These are phyloP conservation scores for Ananas comosus DNA, from an alignment of 176 grass and related monocot species.

Conservation along the genomic window DNA sequence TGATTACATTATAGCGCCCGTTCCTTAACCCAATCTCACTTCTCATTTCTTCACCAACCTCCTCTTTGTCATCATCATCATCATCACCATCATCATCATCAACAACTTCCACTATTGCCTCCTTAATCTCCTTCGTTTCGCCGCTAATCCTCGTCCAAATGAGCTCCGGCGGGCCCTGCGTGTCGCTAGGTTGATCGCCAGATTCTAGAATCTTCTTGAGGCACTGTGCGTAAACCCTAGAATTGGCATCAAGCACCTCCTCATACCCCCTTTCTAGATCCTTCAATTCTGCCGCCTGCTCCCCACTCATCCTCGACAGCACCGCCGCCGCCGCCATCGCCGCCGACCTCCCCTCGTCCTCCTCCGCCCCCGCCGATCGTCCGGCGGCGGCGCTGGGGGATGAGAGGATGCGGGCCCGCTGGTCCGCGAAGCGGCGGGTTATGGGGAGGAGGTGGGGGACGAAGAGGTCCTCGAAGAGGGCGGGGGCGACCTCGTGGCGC, in stretches of 20 bases:
- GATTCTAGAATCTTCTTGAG: conserved; percentile 41
- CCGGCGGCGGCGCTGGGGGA: neutral
- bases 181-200: neutral
- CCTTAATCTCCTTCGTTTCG: neutral
- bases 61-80: neutral
- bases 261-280: conserved; percentile 47
- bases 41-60: conserved; percentile 7
- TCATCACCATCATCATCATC: neutral
- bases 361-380: too few species aligned
- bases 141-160: neutral
- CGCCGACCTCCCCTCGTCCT: conserved; percentile 20
- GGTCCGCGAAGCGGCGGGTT: conserved; percentile 46
- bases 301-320: conserved; percentile 48
- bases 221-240: conserved; percentile 37
- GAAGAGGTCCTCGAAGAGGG: conserved; percentile 58
- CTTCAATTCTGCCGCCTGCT: conserved; percentile 48
- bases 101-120: conserved; percentile 19
- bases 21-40: conserved; percentile 26
- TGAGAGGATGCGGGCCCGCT: conserved; percentile 29
- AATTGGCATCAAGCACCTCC: conserved; percentile 47
- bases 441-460: conserved; percentile 46
- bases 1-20: conserved; percentile 48
- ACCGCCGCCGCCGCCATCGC: conserved; percentile 28
- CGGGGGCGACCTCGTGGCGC: conserved; percentile 45
- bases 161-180: conserved; percentile 10